phyloP scores from a whole-genome alignment of 768 basidiomycete species.

The Cantharellus anzutake region DNA sequence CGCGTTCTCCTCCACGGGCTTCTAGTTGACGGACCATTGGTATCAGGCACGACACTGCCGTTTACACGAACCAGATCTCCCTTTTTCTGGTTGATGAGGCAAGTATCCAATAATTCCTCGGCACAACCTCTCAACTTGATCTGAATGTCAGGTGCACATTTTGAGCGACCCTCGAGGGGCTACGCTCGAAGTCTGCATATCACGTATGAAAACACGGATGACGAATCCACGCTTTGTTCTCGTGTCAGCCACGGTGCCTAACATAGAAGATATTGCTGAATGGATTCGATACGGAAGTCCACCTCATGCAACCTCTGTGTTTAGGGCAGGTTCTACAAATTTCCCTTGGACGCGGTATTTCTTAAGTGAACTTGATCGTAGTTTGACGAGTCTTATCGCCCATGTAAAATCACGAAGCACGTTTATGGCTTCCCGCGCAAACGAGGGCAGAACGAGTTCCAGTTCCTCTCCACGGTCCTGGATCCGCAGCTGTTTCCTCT shows the following conservation, averaged over 20 bases:
- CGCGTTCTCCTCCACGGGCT: not conserved
- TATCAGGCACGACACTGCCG: conserved; percentile 39
- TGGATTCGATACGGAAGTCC: conserved; percentile 44
- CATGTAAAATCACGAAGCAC: conserved; percentile 55
- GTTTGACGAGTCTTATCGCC: conserved; percentile 89
- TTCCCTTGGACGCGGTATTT: not conserved
- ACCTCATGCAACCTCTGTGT: conserved; percentile 16
- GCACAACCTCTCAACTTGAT: not conserved
- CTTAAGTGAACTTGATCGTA: conserved; percentile 15
- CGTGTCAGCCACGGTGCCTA: conserved; percentile 87
- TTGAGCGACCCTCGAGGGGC: conserved; percentile 82
- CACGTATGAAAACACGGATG: conserved; percentile 72
- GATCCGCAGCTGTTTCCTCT: conserved; percentile 54
- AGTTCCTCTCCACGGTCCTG: conserved; percentile 40
- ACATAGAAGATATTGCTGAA: conserved; percentile 69
- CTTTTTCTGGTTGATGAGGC: conserved; percentile 90
- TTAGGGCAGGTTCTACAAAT: conserved; percentile 31
- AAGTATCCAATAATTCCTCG: not conserved
- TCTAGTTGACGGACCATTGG: not conserved
- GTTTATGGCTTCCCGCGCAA: conserved; percentile 55
- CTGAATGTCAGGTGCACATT: conserved; percentile 54
- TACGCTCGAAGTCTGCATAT: conserved; percentile 84
- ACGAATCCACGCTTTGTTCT: conserved; percentile 62
- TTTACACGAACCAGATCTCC: conserved; percentile 47
- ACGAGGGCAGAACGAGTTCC: conserved; percentile 52